Evolutionary conservation across 1,139 yeast species (phyloP), one percentile per base, ranked within the genome.

Genomic region (Saccharomyces uvarum): DNA sequence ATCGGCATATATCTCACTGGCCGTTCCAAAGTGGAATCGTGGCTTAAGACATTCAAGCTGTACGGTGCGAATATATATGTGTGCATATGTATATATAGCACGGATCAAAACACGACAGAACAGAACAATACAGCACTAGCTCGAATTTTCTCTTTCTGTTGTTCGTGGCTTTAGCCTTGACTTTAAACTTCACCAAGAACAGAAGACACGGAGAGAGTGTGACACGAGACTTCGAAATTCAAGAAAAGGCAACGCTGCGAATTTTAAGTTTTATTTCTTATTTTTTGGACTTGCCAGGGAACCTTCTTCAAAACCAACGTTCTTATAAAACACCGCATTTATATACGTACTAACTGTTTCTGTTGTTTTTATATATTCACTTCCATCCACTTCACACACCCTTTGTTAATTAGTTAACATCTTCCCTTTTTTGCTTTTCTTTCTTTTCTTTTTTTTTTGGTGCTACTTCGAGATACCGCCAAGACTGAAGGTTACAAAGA

Each of bases 241-340:
- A 5, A 14, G 29, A 16, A 47, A 9, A 47, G 49, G 29, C 26
- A 13, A 16, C 28, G 28, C 26, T n/a, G 16, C 49, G 4, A 47
- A 21, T 2, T 24, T 47, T 21, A 47, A 47, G 8, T 19, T 31
- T 2, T 31, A 31, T 4, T 31, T 31, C 33, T 31, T 31, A 31
- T 29, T 29, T 29, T 11, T 29, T 11, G 33, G 33, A 29, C 2
- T 29, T 29, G 14, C 32, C 33, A 29, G 28, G 29, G 28, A 47
- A 47, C 28, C 49, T 14, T 8, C 6, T 33, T 31, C 50, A 21
- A 21, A 26, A 48, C 56, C 53, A 57, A 57, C 60, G 60, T 56
- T 47, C 60, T 48, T n/a, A 49, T 52, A 48, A 44, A 51, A 41
- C 55, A 54, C 5, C 33, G 33, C 33, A 31, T 31, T 31, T 31